A percentile compares a stretch with the other conserved stretches of the same genome.
phyloP scores from a whole-genome alignment of 2,329 filamentous ascomycete genomes.

The Penicillium sp. region DNA sequence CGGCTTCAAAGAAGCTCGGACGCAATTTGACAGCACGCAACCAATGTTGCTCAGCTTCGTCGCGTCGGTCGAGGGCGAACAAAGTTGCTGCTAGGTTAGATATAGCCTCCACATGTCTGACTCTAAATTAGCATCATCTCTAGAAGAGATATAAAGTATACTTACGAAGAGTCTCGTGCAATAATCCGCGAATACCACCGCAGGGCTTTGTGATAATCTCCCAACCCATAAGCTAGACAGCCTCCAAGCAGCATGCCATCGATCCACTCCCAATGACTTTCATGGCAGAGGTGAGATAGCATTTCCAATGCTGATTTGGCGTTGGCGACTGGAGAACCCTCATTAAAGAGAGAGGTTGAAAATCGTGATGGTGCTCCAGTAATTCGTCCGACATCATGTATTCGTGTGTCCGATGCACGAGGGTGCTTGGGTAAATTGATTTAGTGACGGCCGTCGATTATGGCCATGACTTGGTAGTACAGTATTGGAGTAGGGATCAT shows the following conservation, averaged over 20 bases:
- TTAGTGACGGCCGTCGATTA: conserved; percentile 24
- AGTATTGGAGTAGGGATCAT: too few relatives aligned
- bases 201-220: conserved; percentile 69
- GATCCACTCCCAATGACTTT: conserved; percentile 82
- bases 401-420: conserved; percentile 27
- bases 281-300: conserved; percentile 70
- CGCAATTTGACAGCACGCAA: conserved; percentile 75
- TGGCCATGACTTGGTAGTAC: too few relatives aligned
- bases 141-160: conserved; percentile 13
- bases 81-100: conserved; percentile 90
- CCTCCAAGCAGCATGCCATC: conserved; percentile 90
- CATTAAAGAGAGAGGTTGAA: conserved; percentile 30
- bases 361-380: too few relatives aligned
- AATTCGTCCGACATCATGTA: conserved; percentile 35
- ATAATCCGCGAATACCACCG: conserved; percentile 57
- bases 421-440: conserved; percentile 24
- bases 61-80: conserved; percentile 74
- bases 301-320: conserved; percentile 69
- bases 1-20: conserved; percentile 89
- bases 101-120: conserved; percentile 85
- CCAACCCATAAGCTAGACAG: conserved; percentile 86
- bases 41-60: conserved; percentile 86
- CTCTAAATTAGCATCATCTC: too few relatives aligned
- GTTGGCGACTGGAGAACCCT: conserved; percentile 50
- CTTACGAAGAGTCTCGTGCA: conserved; percentile 55